Percentiles rank a stretch among this genome's conserved stretches.
Conservation (phyloP, 495 filamentous ascomycete genomes). For the Talaromyces liani region DNA sequence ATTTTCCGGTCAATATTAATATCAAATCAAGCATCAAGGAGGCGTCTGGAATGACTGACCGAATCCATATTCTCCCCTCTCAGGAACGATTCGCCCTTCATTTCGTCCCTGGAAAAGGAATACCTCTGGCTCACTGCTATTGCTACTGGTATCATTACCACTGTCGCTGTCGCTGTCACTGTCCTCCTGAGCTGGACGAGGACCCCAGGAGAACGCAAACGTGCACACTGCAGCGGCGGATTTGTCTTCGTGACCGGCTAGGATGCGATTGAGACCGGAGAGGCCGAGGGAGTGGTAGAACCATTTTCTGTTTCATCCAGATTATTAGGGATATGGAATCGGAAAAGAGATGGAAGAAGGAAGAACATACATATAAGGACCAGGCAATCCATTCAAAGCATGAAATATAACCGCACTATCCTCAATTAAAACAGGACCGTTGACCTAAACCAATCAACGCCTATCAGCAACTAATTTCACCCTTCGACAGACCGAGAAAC, state of each 20-base stretch:
- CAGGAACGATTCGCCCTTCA: slow-evolving; percentile 43
- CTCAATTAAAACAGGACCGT: slow-evolving; percentile 87
- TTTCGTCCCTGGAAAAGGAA: slow-evolving; percentile 77
- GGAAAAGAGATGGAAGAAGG: neutral
- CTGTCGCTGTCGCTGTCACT: neutral
- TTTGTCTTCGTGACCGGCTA: slow-evolving; percentile 76
- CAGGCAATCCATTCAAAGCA: slow-evolving; percentile 72
- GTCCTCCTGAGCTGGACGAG: slow-evolving; percentile 16
- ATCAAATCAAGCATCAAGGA: neutral
- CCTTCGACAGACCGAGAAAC: neutral
- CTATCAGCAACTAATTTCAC: neutral
- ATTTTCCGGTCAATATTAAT: slow-evolving; percentile 15
- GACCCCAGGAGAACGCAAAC: slow-evolving; percentile 75
- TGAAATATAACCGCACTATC: slow-evolving; percentile 85
- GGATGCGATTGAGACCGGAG: slow-evolving; percentile 70
- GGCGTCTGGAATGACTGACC: slow-evolving; percentile 34
- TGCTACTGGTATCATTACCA: neutral
- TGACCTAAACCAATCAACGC: slow-evolving; percentile 37
- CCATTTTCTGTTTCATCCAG: slow-evolving; percentile 58
- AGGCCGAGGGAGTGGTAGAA: slow-evolving; percentile 73
- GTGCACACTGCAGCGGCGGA: slow-evolving; percentile 83
- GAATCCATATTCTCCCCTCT: slow-evolving; percentile 54
- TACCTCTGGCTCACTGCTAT: slow-evolving; percentile 49
- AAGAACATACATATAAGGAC: slow-evolving; percentile 73
- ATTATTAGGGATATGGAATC: neutral